phyloP scores from a whole-genome alignment of 805 yeast species.

The Starmerella vitae region DNA sequence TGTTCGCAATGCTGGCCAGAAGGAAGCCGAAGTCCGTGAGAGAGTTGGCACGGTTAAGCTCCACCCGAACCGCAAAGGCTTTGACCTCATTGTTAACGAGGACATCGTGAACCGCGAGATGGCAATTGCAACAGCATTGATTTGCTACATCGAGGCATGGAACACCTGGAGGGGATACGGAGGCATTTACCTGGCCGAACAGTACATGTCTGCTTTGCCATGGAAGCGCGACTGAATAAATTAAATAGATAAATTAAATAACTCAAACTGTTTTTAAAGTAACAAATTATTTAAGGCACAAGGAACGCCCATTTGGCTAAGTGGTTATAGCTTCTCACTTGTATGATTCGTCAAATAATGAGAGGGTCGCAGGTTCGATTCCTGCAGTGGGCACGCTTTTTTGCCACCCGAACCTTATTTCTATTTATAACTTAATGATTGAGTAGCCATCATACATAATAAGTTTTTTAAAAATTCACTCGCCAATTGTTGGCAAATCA shows the following conservation, averaged over 20 bases:
- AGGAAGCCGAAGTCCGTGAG: constrained; percentile 49
- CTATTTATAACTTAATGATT: background rate
- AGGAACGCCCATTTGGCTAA: constrained; percentile 18
- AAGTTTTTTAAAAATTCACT: too few relatives aligned
- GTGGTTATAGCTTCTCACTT: constrained; percentile 22
- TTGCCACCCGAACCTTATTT: background rate
- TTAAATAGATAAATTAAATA: background rate
- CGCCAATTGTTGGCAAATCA: too few relatives aligned
- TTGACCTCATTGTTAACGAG: constrained; percentile 43
- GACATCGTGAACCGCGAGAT: constrained; percentile 42
- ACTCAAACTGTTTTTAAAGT: background rate
- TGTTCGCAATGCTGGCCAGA: constrained; percentile 47
- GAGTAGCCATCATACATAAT: too few relatives aligned
- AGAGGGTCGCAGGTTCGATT: constrained; percentile 22
- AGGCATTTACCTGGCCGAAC: constrained; percentile 44
- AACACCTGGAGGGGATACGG: constrained; percentile 47
- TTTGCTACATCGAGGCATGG: constrained; percentile 56
- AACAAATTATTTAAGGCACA: background rate
- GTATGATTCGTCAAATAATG: constrained; percentile 10
- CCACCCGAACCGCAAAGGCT: constrained; percentile 43
- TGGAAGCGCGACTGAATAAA: constrained; percentile 21
- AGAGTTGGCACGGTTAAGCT: constrained; percentile 49
- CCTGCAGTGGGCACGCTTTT: constrained; percentile 20
- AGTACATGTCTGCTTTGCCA: constrained; percentile 16
- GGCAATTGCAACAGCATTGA: constrained; percentile 46